Base-by-base conservation (phyloP, 208 protist genomes). In the Trypanosoma avium region DNA sequence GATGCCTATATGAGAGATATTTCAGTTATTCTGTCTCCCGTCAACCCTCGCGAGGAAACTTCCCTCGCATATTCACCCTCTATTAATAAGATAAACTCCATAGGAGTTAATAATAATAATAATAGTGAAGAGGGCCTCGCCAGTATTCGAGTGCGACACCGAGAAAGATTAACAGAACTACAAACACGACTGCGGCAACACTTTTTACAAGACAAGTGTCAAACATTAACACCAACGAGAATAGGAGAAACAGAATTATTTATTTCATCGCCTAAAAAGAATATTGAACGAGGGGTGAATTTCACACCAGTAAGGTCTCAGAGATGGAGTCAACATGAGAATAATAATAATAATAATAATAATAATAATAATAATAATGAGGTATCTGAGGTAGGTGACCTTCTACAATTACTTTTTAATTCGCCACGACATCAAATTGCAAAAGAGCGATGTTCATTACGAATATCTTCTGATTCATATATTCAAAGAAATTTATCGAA, bases 1-100 rank as follows among this genome's bases (percentile, higher is more conserved):
- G 26, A 59, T 59, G 53, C 13, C 1, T 27, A n/a, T 42, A 49
- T 61, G 55, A 38, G 26, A 10, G 0, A 43, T 32, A 43, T 64
- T 22, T 10, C 46, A 15, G 38, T 64, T 38, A 33, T 45, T 9
- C n/a, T 64, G 29, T 64, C 58, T 5, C 58, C 58, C n/a, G n/a
- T n/a, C n/a, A n/a, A n/a, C n/a, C n/a, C n/a, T n/a, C n/a, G n/a
- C n/a, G n/a, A n/a, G n/a, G n/a, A n/a, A n/a, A n/a, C n/a, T n/a
- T n/a, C n/a, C n/a, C n/a, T n/a, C n/a, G n/a, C n/a, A n/a, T n/a
- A n/a, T n/a, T n/a, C n/a, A n/a, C n/a, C n/a, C n/a, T n/a, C n/a
- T n/a, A n/a, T n/a, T n/a, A n/a, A n/a, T n/a, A n/a, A n/a, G n/a
- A n/a, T n/a, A n/a, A n/a, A n/a, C n/a, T n/a, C n/a, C n/a, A n/a